Evolutionary conservation across 768 basidiomycete species (phyloP).

Genomic region (Naganishia friedmannii): DNA sequence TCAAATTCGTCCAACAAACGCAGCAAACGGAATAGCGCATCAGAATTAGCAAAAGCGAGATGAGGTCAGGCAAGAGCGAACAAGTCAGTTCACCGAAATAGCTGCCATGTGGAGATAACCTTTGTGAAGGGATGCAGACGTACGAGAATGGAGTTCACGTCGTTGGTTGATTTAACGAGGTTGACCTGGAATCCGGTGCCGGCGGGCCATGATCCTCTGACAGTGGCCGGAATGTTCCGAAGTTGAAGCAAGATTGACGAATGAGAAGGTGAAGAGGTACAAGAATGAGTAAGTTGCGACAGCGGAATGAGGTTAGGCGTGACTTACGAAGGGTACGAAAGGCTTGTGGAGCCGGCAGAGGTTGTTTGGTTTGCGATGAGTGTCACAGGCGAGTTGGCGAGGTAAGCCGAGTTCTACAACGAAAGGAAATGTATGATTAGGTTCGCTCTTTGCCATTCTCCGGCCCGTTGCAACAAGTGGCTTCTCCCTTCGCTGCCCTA

Average conservation of each 20-base stretch:
- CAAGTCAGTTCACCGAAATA: too few species aligned
- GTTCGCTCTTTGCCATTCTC: too few species aligned
- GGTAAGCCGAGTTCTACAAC: conserved; percentile 15
- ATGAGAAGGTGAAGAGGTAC: too few species aligned
- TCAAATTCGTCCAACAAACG: too few species aligned
- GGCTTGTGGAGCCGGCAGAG: conserved; percentile 27
- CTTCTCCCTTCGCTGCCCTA: too few species aligned
- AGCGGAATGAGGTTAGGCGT: not conserved
- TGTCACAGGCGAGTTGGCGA: conserved; percentile 28
- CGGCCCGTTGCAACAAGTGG: too few species aligned
- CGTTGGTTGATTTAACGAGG: conserved; percentile 28
- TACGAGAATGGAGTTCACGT: conserved; percentile 31
- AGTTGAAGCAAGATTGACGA: not conserved
- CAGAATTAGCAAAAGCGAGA: too few species aligned
- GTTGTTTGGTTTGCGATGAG: conserved; percentile 31
- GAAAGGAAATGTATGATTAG: too few species aligned
- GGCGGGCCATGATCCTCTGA: conserved; percentile 30
- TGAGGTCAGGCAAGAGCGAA: too few species aligned
- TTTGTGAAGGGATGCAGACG: not conserved
- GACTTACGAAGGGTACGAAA: conserved; percentile 33
- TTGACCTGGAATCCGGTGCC: conserved; percentile 32
- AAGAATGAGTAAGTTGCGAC: not conserved
- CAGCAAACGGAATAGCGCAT: not conserved
- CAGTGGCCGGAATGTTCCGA: not conserved
- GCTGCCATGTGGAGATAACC: not conserved